These are phyloP conservation scores for Cladophialophora yegresii DNA, from an alignment of 2,329 filamentous ascomycete genomes.

Conservation along the genomic window DNA sequence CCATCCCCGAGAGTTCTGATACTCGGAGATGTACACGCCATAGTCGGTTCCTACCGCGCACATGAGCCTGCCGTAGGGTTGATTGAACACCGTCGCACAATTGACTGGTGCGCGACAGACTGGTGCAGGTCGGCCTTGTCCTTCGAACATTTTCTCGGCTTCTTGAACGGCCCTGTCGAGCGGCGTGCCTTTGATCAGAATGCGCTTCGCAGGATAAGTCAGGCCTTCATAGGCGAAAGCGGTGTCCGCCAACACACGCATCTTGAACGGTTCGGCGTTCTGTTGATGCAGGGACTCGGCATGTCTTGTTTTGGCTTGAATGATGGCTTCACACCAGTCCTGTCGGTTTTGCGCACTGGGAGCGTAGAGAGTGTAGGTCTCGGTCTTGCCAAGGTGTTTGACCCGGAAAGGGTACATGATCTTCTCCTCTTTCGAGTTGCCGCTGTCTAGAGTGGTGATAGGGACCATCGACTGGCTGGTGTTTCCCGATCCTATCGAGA, in stretches of 20 bases:
- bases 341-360: conserved; percentile 70
- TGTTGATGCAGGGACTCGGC: conserved; percentile 85
- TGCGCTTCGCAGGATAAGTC: conserved; percentile 51
- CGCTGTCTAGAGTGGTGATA: conserved; percentile 51
- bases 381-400: conserved; percentile 85
- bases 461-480: conserved; percentile 55
- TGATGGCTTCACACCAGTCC: conserved; percentile 92
- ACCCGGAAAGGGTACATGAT: conserved; percentile 92
- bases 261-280: conserved; percentile 91
- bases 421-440: conserved; percentile 68
- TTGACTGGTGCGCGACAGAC: conserved; percentile 87
- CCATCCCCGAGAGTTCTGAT: conserved; percentile 89
- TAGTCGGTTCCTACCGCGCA: conserved; percentile 94
- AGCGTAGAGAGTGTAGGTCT: conserved; percentile 89
- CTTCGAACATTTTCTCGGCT: conserved; percentile 72
- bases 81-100: conserved; percentile 85
- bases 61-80: conserved; percentile 78
- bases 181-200: conserved; percentile 86
- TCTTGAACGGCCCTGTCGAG: conserved; percentile 88
- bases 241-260: conserved; percentile 88
- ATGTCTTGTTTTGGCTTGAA: conserved; percentile 91
- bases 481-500: conserved; percentile 61
- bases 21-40: conserved; percentile 86
- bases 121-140: conserved; percentile 67
- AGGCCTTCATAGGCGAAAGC: conserved; percentile 78